Evolutionary conservation across 352 stramenopile genomes (phyloP).

Genomic region (Globisporangium cystogenes): DNA sequence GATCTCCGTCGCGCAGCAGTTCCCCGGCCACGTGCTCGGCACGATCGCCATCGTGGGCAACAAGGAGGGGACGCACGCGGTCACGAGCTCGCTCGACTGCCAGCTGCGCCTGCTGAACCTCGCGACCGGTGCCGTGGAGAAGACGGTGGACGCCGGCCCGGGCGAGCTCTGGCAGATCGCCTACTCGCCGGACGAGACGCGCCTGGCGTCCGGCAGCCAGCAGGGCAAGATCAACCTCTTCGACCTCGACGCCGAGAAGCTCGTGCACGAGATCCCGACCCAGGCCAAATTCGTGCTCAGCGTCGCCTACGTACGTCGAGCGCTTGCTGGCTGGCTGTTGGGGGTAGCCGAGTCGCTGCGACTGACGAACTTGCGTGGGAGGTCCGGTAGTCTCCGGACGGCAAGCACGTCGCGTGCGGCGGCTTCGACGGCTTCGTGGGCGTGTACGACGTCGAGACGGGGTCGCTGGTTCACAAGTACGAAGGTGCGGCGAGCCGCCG

Average conservation of each 20-base stretch:
- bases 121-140: constrained; percentile 57
- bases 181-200: constrained; percentile 80
- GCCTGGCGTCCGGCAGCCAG: constrained; percentile 74
- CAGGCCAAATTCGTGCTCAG: constrained; percentile 76
- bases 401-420: constrained; percentile 78
- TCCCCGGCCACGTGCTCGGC: constrained; percentile 76
- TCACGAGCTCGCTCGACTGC: constrained; percentile 81
- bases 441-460: constrained; percentile 82
- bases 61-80: constrained; percentile 64
- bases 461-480: constrained; percentile 79
- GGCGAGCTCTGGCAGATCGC: constrained; percentile 87
- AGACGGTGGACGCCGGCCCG: constrained; percentile 78
- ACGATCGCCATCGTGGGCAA: constrained; percentile 84
- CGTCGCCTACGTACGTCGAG: constrained; percentile 52
- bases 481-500: constrained; percentile 35
- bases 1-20: constrained; percentile 78
- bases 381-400: constrained; percentile 54
- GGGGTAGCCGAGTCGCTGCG: background rate
- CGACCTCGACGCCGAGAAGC: constrained; percentile 74
- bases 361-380: background rate
- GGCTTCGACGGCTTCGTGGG: constrained; percentile 80
- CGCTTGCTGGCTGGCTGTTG: background rate
- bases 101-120: constrained; percentile 82
- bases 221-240: constrained; percentile 88
- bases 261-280: constrained; percentile 64